phyloP scores from a whole-genome alignment of 73 alveolate species.

The Tetrahymena thermophila region DNA sequence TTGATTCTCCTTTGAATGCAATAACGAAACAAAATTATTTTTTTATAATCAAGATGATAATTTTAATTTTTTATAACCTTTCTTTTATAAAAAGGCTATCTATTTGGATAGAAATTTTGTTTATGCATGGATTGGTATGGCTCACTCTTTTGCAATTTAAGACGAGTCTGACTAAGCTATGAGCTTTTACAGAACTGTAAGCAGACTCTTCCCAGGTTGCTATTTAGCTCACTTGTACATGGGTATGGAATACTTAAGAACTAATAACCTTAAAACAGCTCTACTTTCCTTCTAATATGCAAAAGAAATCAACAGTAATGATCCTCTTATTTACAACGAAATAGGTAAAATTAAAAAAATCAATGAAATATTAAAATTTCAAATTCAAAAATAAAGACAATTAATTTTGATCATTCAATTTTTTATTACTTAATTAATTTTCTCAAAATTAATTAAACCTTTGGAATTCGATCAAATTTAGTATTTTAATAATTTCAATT shows the following conservation, averaged over 20 bases:
- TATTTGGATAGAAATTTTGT: conserved; percentile 89
- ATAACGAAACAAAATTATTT: too few species aligned
- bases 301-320: conserved; percentile 73
- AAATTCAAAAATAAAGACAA: not conserved
- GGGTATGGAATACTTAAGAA: conserved; percentile 97
- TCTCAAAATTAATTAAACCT: too few species aligned
- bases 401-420: too few species aligned
- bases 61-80: not conserved
- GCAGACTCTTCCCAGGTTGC: conserved; percentile 97
- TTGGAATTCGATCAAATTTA: too few species aligned
- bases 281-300: conserved; percentile 88
- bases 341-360: conserved; percentile 38
- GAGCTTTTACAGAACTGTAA: conserved; percentile 93
- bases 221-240: conserved; percentile 88
- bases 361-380: too few species aligned
- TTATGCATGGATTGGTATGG: conserved; percentile 95
- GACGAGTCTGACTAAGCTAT: conserved; percentile 98
- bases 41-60: too few species aligned
- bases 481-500: too few species aligned
- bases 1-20: not conserved
- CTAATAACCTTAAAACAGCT: conserved; percentile 93
- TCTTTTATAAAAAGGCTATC: conserved; percentile 50
- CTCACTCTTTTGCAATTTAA: conserved; percentile 93
- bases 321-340: conserved; percentile 94
- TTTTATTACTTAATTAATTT: too few species aligned